Conservation (phyloP, 768 basidiomycete genomes). For the Goffeauzyma gilvescens region DNA sequence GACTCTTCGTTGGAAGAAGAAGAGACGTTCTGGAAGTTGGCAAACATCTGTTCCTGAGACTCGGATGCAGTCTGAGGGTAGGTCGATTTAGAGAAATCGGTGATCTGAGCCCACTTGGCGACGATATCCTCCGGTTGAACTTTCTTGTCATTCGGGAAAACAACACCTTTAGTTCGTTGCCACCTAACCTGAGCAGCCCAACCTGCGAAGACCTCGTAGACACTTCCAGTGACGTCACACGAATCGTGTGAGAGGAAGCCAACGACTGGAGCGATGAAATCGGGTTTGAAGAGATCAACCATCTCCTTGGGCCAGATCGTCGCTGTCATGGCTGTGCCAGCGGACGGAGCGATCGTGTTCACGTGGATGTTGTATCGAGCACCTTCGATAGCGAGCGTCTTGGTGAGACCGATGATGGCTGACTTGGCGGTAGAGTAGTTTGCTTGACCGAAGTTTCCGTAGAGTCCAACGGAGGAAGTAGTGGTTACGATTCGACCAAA, state of each 20-base stretch:
- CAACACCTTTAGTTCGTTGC: slow-evolving; percentile 56
- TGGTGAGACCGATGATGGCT: slow-evolving; percentile 74
- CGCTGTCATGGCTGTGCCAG: slow-evolving; percentile 79
- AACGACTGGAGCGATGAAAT: slow-evolving; percentile 78
- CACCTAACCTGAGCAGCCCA: slow-evolving; percentile 85
- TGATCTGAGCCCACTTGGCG: slow-evolving; percentile 63
- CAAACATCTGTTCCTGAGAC: slow-evolving; percentile 47
- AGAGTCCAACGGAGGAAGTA: slow-evolving; percentile 78
- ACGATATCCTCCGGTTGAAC: slow-evolving; percentile 65
- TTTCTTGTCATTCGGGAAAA: slow-evolving; percentile 56
- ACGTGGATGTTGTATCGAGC: slow-evolving; percentile 73
- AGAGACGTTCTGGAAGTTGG: slow-evolving; percentile 41
- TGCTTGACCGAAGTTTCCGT: slow-evolving; percentile 87
- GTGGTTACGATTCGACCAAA: slow-evolving; percentile 90
- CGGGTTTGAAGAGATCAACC: slow-evolving; percentile 85
- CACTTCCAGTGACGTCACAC: slow-evolving; percentile 49
- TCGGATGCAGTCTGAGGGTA: slow-evolving; percentile 58
- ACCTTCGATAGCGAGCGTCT: slow-evolving; percentile 77
- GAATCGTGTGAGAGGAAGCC: slow-evolving; percentile 70
- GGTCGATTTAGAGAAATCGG: slow-evolving; percentile 65
- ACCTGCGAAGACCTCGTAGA: slow-evolving; percentile 78
- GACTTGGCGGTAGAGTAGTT: slow-evolving; percentile 91
- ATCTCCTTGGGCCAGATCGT: slow-evolving; percentile 50
- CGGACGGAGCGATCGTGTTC: slow-evolving; percentile 70
- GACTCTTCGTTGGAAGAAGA: slow-evolving; percentile 15